Evolutionary conservation across 345 rosid genomes (phyloP).

Genomic region (Eucalyptus erythrocorys): DNA sequence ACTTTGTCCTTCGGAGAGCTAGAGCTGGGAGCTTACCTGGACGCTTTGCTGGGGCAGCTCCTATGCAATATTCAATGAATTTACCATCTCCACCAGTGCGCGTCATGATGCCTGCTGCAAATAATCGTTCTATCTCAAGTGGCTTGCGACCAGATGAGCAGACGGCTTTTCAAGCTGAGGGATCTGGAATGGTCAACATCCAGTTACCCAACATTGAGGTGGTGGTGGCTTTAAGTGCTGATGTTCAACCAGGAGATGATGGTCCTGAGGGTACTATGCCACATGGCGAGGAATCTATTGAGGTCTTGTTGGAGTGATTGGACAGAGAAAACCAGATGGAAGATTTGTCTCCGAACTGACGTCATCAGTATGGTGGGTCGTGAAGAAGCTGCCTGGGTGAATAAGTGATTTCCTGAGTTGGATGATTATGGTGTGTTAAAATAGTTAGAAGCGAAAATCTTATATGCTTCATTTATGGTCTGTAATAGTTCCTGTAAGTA

Average conservation of each 20-base stretch:
- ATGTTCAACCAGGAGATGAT: background rate
- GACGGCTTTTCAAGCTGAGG: background rate
- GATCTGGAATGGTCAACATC: background rate
- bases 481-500: fast-evolving
- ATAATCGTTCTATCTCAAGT: background rate
- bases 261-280: background rate
- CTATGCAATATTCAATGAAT: background rate
- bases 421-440: background rate
- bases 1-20: background rate
- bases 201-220: background rate
- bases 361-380: background rate
- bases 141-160: background rate
- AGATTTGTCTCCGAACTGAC: background rate
- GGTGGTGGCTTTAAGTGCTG: background rate
- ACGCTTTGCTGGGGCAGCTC: background rate
- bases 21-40: background rate
- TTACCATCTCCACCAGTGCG: background rate
- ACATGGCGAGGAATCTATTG: background rate
- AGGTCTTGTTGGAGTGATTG: background rate
- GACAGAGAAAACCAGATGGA: background rate
- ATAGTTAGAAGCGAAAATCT: background rate
- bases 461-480: background rate
- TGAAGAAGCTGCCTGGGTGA: background rate
- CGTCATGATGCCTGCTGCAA: background rate
- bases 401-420: background rate